Conservation (phyloP, 768 basidiomycete genomes). For the Amanita thiersii region DNA sequence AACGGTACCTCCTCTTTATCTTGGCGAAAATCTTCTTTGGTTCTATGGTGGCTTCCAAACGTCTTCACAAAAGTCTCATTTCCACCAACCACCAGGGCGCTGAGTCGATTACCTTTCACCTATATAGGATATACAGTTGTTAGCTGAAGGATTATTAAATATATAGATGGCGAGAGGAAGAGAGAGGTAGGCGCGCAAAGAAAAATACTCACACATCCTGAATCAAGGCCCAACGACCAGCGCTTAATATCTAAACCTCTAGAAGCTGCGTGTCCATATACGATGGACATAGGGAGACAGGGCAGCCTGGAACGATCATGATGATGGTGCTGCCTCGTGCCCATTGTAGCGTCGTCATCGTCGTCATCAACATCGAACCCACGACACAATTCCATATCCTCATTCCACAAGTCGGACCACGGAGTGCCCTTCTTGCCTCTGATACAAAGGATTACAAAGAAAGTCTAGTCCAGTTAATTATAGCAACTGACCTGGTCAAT, state of each 20-base stretch:
- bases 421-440: constrained; percentile 45
- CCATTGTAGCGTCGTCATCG: constrained; percentile 4
- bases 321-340: background rate
- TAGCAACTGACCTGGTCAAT: constrained; percentile 33
- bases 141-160: no score
- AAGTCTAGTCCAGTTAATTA: background rate
- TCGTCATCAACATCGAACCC: constrained; percentile 30
- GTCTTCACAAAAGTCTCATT: no score
- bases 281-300: constrained; percentile 67
- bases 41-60: no score
- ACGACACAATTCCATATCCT: constrained; percentile 48
- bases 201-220: constrained; percentile 65
- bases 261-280: constrained; percentile 83
- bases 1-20: no score
- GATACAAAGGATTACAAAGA: background rate
- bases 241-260: constrained; percentile 75
- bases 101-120: constrained; percentile 54
- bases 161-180: background rate
- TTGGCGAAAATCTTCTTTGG: no score
- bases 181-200: background rate
- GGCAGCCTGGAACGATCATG: constrained; percentile 24
- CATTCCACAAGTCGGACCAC: constrained; percentile 74
- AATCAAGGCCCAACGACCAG: constrained; percentile 82
- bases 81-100: constrained; percentile 58
- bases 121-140: constrained; percentile 15